Base-by-base conservation (phyloP, 306 rosid species). In the Cicer judaicum region DNA sequence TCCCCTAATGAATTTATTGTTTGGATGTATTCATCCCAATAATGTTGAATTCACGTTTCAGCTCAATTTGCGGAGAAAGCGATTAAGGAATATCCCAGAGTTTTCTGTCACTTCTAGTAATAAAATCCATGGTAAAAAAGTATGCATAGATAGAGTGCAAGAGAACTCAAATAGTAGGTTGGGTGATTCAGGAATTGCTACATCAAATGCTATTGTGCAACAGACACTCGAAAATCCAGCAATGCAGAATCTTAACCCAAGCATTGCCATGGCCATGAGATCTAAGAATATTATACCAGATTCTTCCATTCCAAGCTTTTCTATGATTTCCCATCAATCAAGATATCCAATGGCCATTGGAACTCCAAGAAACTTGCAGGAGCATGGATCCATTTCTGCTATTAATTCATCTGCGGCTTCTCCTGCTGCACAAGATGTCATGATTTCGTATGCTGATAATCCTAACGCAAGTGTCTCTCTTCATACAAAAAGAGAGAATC, bases 61-160 rank as follows among this genome's bases (percentile, higher is more conserved):
- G 99, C 92, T 92, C 5, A 80, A 87, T 81, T 60, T 86, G 78
- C 85, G 84, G 74, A 88, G 96, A 77, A 95, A 92, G 83, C 81
- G 97, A 77, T 63, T 78, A 71, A 87, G 93, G 84, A 89, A 92
- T 84, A 84, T 90, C 81, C 85, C 88, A 48, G 99, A 95, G 80
- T 86, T 85, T 83, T 78, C 91, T 55, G 85, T 89, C 77, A 81
- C 89, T 46, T 81, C 92, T 62, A 86, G 83, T 75, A 88, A 85
- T 79, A 88, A 80, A 86, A 84, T 76, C 61, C 86, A 85, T 59
- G 93, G 90, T 69, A 95, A 89, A 89, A 95, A 95, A 82, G 84
- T 92, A 70, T 89, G 91, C 84, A 88, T 89, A 8, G 97, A 94
- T 64, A 85, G 92, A 84, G 88, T 90, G 50, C 84, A 89, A 29